Evolutionary conservation across 148 eudicot genomes (phyloP).

Genomic region (Vaccinium macrocarpon): DNA sequence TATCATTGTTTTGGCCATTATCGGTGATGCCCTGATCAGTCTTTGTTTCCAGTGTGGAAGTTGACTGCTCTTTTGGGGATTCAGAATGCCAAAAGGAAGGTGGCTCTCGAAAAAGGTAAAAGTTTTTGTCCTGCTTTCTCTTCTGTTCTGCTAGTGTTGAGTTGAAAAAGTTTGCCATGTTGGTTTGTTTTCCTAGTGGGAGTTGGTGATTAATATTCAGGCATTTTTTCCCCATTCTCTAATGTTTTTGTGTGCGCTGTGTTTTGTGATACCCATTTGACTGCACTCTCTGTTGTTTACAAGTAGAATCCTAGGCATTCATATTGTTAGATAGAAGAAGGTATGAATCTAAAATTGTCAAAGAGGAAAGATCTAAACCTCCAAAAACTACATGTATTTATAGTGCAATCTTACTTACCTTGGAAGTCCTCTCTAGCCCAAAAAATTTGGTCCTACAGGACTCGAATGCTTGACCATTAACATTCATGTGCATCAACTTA

Average conservation of each 20-base stretch:
- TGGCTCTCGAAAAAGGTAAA: conserved; percentile 26
- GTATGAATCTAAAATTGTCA: not conserved
- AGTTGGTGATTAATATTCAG: not conserved
- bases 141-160: conserved; percentile 4
- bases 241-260: not conserved
- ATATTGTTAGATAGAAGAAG: not conserved
- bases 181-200: not conserved
- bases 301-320: not conserved
- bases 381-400: not conserved
- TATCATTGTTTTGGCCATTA: not conserved
- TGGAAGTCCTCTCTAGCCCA: not conserved
- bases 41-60: conserved; percentile 26
- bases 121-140: not conserved
- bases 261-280: not conserved
- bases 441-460: not conserved
- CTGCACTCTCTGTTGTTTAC: not conserved
- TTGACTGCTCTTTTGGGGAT: conserved; percentile 24
- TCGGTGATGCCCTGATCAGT: not conserved
- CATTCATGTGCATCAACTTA: not conserved
- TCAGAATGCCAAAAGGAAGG: conserved; percentile 22
- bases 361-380: not conserved
- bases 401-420: not conserved
- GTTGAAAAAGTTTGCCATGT: not conserved
- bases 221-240: not conserved
- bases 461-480: not conserved